Percentiles rank a stretch among this genome's conserved stretches.
Conservation (phyloP, 768 basidiomycete species). For the Suillus discolor region DNA sequence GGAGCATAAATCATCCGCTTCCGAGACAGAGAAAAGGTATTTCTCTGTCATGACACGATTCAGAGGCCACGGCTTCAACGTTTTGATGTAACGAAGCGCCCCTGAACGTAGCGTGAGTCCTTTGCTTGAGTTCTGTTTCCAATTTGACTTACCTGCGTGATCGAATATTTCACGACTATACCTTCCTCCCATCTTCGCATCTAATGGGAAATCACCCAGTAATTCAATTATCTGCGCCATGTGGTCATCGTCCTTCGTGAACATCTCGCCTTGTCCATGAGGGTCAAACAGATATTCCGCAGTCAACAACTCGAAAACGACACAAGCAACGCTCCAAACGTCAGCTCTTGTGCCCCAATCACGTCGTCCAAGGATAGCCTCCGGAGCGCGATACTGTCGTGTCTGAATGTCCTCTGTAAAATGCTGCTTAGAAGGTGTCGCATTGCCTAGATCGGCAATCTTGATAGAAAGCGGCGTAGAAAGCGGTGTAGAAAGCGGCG, state of each 20-base stretch:
- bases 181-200: slow-evolving; percentile 81
- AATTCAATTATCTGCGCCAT: slow-evolving; percentile 95
- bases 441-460: slow-evolving; percentile 94
- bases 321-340: slow-evolving; percentile 90
- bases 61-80: slow-evolving; percentile 81
- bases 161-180: slow-evolving; percentile 88
- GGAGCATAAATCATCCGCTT: slow-evolving; percentile 59
- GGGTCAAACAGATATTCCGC: slow-evolving; percentile 94
- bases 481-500: slow-evolving; percentile 33
- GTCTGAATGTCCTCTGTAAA: slow-evolving; percentile 97
- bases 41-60: slow-evolving; percentile 88
- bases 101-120: slow-evolving; percentile 41
- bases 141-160: slow-evolving; percentile 50
- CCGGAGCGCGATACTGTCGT: slow-evolving; percentile 94
- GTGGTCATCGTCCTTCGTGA: slow-evolving; percentile 94
- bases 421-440: slow-evolving; percentile 87
- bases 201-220: slow-evolving; percentile 73
- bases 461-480: slow-evolving; percentile 74
- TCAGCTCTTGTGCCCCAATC: slow-evolving; percentile 89
- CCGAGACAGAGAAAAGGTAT: slow-evolving; percentile 67
- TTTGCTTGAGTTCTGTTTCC: slow-evolving; percentile 7
- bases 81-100: slow-evolving; percentile 69
- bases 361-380: slow-evolving; percentile 84
- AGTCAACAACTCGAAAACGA: slow-evolving; percentile 89
- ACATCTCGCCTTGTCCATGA: slow-evolving; percentile 76